Conservation (phyloP, 2,329 filamentous ascomycete species). For the Dactylellina parvicollis region DNA sequence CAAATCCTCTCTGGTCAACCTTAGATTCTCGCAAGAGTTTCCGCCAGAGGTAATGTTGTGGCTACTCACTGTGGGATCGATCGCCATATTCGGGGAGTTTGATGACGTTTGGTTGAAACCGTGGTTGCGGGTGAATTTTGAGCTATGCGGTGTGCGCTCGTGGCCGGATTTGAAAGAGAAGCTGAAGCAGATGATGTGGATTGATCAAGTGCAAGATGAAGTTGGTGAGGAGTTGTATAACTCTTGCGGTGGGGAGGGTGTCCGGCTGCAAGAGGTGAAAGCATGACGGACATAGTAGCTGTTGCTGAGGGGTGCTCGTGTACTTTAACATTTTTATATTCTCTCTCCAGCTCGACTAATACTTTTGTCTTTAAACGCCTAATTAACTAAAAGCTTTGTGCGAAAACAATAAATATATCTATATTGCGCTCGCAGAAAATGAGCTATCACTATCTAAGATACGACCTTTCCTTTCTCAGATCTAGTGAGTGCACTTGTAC, state of each 20-base stretch:
- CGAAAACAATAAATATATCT: too few species aligned
- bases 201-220: conserved; percentile 59
- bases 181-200: conserved; percentile 60
- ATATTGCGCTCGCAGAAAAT: too few species aligned
- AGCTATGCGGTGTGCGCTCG: conserved; percentile 41
- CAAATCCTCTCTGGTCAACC: conserved; percentile 40
- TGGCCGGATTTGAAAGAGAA: conserved; percentile 57
- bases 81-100: conserved; percentile 56
- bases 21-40: conserved; percentile 29
- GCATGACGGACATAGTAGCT: too few species aligned
- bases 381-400: too few species aligned
- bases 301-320: too few species aligned
- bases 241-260: neutral
- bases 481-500: too few species aligned
- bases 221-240: conserved; percentile 58
- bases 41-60: conserved; percentile 56
- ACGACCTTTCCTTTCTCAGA: too few species aligned
- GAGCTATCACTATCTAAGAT: too few species aligned
- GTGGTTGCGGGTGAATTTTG: conserved; percentile 55
- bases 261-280: neutral
- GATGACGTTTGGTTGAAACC: conserved; percentile 56
- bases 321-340: too few species aligned
- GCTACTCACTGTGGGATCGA: conserved; percentile 57
- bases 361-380: too few species aligned
- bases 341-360: too few species aligned